A percentile compares a stretch with the other conserved stretches of the same genome.
phyloP scores from a whole-genome alignment of 495 filamentous ascomycete genomes.

The Talaromyces nanjingensis region DNA sequence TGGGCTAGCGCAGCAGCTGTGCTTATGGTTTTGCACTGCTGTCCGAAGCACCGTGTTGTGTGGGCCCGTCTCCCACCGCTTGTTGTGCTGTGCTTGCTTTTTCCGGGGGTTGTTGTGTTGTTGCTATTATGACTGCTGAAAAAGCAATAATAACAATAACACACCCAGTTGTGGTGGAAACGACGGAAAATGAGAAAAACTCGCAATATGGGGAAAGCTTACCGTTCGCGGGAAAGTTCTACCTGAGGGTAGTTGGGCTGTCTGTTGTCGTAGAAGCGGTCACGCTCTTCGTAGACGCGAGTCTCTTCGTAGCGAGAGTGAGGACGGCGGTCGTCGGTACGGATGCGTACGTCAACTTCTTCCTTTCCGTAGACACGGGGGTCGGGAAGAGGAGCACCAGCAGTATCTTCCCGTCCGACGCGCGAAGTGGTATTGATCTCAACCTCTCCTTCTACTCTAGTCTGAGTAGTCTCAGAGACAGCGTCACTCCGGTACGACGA shows the following conservation, averaged over 20 bases:
- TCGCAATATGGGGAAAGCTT: conserved; percentile 14
- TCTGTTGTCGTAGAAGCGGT: conserved; percentile 19
- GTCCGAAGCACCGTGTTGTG: background rate
- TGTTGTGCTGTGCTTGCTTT: conserved; percentile 1
- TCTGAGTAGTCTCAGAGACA: conserved; percentile 71
- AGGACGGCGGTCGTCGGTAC: conserved; percentile 62
- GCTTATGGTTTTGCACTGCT: background rate
- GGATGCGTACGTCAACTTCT: conserved; percentile 68
- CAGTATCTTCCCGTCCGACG: conserved; percentile 93
- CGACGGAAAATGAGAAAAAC: background rate
- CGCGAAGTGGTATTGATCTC: conserved; percentile 67
- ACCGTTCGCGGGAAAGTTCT: conserved; percentile 51
- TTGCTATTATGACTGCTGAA: conserved; percentile 30
- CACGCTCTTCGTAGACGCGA: conserved; percentile 45
- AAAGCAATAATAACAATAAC: background rate
- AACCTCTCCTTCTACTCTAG: conserved; percentile 83
- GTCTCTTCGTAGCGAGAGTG: conserved; percentile 48
- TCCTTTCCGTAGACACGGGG: conserved; percentile 67
- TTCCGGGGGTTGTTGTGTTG: conserved; percentile 16
- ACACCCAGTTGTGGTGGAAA: background rate
- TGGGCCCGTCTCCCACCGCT: conserved; percentile 5
- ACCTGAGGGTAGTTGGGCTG: conserved; percentile 36
- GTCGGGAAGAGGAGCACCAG: conserved; percentile 60
- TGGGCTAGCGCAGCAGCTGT: background rate
- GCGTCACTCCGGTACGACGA: conserved; percentile 92